Base-by-base conservation (phyloP, 306 rosid genomes). In the Crataegus laevigata region DNA sequence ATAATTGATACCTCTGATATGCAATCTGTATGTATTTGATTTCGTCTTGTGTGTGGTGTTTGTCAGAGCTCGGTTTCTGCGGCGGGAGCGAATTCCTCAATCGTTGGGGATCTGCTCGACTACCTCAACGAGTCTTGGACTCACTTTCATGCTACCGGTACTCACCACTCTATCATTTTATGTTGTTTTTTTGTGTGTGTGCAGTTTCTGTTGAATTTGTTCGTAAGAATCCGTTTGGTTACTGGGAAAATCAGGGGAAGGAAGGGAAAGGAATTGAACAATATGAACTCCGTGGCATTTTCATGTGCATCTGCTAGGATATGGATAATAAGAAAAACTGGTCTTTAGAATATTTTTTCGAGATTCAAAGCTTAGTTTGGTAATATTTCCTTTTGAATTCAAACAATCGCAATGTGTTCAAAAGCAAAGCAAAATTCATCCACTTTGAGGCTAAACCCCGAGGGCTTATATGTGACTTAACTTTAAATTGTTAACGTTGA, bases 91-190 rank as follows among this genome's bases (percentile, higher is more conserved):
- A 77, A 79, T 69, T 77, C 84, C 28, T 87, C 94, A 75, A 87
- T 91, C 15, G 96, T 91, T n/a, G 84, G 83, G 34, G 90, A 89
- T 70, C 85, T 91, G 47, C 91, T 94, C 73, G 88, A 89, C 77
- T 94, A 90, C 73, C 93, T 94, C 55, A 94, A 94, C 79, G 93
- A 94, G 45, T 91, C 97, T 3, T 94, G 98, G 97, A 94, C 98
- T 17, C 98, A 94, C 63, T 94, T 94, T 84, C 96, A 94, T 75
- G 96, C 98, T 66, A 91, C 98, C 8, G 98, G 98, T 87, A 85
- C 66, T 69, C 10, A 38, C 32, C 3, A 15, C 19, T 40, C 51
- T 9, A 10, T 71, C 24, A 38, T 28, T 3, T 32, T 38, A 22
- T 18, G 11, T 65, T 52, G 12, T 17, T 65, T 67, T 6, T 34